phyloP scores from a whole-genome alignment of 176 grass and related monocot genomes.

The Saccharum officinarum region DNA sequence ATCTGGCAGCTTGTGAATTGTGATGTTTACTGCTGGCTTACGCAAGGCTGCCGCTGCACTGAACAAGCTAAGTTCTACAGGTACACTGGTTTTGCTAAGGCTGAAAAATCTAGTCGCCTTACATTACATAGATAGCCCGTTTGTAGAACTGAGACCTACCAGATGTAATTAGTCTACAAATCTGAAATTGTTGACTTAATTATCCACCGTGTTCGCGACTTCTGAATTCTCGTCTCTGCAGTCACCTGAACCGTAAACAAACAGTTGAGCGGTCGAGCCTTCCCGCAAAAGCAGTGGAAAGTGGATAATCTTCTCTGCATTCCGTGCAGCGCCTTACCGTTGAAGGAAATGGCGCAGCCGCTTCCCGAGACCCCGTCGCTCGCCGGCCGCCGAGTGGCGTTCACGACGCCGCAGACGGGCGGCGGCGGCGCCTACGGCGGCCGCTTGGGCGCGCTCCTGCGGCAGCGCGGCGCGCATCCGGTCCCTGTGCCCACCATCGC shows the following conservation, averaged over 20 bases:
- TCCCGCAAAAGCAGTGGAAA: background rate
- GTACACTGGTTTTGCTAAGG: no score
- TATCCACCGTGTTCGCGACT: background rate
- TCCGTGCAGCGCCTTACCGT: background rate
- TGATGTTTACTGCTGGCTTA: background rate
- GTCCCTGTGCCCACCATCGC: conserved; percentile 71
- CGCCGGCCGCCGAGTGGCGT: conserved; percentile 66
- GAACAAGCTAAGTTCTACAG: background rate
- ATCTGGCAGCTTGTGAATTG: background rate
- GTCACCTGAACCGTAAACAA: background rate
- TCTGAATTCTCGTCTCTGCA: background rate
- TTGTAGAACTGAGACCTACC: background rate
- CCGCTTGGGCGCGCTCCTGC: conserved; percentile 53
- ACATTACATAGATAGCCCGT: background rate
- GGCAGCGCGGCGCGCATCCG: conserved; percentile 51
- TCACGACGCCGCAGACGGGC: conserved; percentile 61
- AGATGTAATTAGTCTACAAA: background rate
- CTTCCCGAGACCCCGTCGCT: conserved; percentile 40
- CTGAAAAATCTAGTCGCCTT: no score
- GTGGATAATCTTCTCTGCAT: background rate
- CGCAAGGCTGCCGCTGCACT: background rate
- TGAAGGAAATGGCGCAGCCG: conserved; percentile 33
- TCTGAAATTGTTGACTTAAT: background rate
- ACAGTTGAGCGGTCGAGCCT: background rate
- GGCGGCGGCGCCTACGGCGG: conserved; percentile 43